Base-by-base conservation (phyloP, 2,329 filamentous ascomycete species). In the Exophiala spinifera region DNA sequence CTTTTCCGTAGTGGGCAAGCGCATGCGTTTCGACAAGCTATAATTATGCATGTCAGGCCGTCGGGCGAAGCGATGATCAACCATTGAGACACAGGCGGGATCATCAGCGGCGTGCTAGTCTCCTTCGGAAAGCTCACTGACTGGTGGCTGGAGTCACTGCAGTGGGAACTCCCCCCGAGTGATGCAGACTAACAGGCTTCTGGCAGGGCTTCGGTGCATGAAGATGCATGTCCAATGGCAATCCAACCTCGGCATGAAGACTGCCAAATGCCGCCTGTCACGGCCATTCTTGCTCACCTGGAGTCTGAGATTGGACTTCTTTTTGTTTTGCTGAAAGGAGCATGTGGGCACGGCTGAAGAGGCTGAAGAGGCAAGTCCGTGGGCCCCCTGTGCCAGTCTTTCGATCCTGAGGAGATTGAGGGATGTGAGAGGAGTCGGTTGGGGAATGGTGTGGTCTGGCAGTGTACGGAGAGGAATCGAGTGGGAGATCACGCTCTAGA, bases 11-110 rank as follows among this genome's bases (percentile, higher is more conserved):
- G 39, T n/a, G 21, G 56, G 56, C 46, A 59, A 51, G 46, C 56
- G 28, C 46, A 59, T 28, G 56, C 56, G 56, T 40, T 25, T 23
- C 23, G 45, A 33, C 49, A 39, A 28, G 43, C 53, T 46, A 49
- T 53, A 31, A 36, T 53, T 52, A 56, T 59, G 56, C 52, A 53
- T 59, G 56, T 59, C 56, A 59, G 56, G 56, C 53, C 28, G 28
- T 56, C 48, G 49, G 49, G 50, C 42, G 48, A 37, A 44, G 43
- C 42, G 53, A 59, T 59, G 56, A 59, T 56, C 56, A 53, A 46
- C 56, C 33, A 53, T 53, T 36, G 51, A 53, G 49, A 54, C 52
- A 53, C 48, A 49, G 53, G 49, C 55, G 56, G 55, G 42, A 21
- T 31, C 28, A 31, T 11, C 28, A 31, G 4, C 4, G 11, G 28